Evolutionary conservation across 2,329 filamentous ascomycete species (phyloP).

Genomic region (Cryphonectria carpinicola): DNA sequence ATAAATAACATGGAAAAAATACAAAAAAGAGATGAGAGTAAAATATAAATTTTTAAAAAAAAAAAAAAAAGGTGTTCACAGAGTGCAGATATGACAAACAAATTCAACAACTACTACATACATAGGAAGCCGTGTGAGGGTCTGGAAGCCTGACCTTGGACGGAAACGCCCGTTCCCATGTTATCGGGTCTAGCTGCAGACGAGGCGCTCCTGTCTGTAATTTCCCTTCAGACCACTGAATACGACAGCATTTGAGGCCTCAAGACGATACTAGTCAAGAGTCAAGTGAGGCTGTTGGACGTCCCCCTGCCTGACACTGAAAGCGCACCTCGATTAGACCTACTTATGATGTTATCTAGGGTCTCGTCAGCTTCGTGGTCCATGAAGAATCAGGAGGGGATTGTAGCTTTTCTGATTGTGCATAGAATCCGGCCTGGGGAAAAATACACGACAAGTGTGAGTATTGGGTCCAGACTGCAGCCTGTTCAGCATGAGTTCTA

Average conservation of each 20-base stretch:
- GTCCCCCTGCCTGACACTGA: neutral
- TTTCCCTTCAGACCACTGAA: neutral
- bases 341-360: neutral
- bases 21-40: too few relatives aligned
- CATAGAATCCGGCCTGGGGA: neutral
- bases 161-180: conserved; percentile 10
- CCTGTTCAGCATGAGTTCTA: neutral
- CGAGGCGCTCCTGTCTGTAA: neutral
- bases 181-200: conserved; percentile 16
- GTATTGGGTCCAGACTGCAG: neutral
- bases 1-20: too few relatives aligned
- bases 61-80: neutral
- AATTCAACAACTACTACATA: neutral
- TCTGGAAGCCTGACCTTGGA: conserved; percentile 10
- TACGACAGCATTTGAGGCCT: neutral
- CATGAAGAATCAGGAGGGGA: neutral
- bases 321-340: neutral
- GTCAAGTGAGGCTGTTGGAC: neutral
- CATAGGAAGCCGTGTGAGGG: neutral
- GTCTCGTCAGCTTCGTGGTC: neutral
- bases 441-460: neutral
- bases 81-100: conserved; percentile 10
- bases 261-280: neutral
- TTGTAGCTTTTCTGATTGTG: neutral
- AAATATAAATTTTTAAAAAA: neutral